These are phyloP conservation scores for Solanum tacnaense DNA, from an alignment of 257 asterid genomes.

Conservation along the genomic window DNA sequence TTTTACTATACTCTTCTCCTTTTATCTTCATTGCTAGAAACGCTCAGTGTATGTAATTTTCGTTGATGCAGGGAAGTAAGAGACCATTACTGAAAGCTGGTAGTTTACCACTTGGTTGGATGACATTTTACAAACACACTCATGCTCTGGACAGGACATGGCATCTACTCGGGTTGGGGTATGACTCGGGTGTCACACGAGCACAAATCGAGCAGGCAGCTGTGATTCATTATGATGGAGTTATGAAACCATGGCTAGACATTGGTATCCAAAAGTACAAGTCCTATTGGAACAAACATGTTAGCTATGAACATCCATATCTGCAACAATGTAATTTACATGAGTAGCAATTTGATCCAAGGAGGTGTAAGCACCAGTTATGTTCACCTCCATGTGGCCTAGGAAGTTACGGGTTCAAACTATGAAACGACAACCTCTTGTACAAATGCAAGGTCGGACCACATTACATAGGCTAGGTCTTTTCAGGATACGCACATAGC, in stretches of 20 bases:
- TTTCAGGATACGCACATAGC: background rate
- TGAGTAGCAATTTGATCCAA: constrained; percentile 19
- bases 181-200: constrained; percentile 35
- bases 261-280: constrained; percentile 66
- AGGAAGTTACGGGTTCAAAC: background rate
- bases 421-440: background rate
- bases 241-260: constrained; percentile 88
- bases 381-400: background rate
- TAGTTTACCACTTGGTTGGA: constrained; percentile 85
- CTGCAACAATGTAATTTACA: constrained; percentile 81
- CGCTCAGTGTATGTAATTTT: background rate
- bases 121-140: constrained; percentile 60
- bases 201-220: constrained; percentile 51
- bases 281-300: constrained; percentile 53
- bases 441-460: background rate
- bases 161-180: constrained; percentile 81
- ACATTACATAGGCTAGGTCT: background rate
- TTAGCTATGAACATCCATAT: constrained; percentile 59
- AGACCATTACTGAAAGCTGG: constrained; percentile 57
- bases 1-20: background rate
- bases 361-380: constrained; percentile 8
- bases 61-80: constrained; percentile 44
- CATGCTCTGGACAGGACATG: constrained; percentile 49
- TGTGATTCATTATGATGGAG: constrained; percentile 78
- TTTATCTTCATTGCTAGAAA: background rate